These are phyloP conservation scores for Saturnispora silvae DNA, from an alignment of 805 yeast genomes.

Conservation along the genomic window DNA sequence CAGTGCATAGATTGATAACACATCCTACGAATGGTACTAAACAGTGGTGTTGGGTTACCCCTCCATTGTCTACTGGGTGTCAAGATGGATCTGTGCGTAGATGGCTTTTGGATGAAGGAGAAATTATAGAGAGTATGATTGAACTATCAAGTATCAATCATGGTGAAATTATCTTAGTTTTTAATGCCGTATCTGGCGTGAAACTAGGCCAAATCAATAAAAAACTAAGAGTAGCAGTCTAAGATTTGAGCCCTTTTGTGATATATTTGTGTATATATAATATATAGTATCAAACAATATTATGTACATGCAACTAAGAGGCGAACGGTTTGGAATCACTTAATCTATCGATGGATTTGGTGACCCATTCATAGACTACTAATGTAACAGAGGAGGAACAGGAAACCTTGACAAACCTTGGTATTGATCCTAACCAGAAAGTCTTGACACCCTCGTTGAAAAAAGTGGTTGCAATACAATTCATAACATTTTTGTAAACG, in stretches of 20 bases:
- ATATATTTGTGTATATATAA: too few species aligned
- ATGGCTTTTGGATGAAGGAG: conserved; percentile 33
- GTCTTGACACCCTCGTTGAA: conserved; percentile 36
- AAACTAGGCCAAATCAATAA: conserved; percentile 43
- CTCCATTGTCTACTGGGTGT: conserved; percentile 69
- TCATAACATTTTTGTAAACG: conserved; percentile 50
- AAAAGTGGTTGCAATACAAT: conserved; percentile 40
- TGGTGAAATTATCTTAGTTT: conserved; percentile 65
- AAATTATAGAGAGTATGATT: conserved; percentile 23
- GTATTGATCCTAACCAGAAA: conserved; percentile 51
- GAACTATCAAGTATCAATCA: conserved; percentile 33
- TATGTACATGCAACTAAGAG: conserved; percentile 11
- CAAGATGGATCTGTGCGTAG: conserved; percentile 75
- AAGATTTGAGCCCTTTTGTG: too few species aligned
- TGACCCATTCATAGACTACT: conserved; percentile 49
- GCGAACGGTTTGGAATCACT: conserved; percentile 23
- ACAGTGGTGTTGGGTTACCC: conserved; percentile 63
- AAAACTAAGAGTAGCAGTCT: too few species aligned
- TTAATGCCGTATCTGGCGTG: conserved; percentile 81
- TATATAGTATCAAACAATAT: too few species aligned
- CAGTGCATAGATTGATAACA: conserved; percentile 34
- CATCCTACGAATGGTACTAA: conserved; percentile 21
- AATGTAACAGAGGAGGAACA: conserved; percentile 63
- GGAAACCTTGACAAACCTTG: conserved; percentile 61
- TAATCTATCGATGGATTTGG: conserved; percentile 29